Base-by-base conservation (phyloP, 2,329 filamentous ascomycete genomes). In the Pseudogymnoascus destructans region DNA sequence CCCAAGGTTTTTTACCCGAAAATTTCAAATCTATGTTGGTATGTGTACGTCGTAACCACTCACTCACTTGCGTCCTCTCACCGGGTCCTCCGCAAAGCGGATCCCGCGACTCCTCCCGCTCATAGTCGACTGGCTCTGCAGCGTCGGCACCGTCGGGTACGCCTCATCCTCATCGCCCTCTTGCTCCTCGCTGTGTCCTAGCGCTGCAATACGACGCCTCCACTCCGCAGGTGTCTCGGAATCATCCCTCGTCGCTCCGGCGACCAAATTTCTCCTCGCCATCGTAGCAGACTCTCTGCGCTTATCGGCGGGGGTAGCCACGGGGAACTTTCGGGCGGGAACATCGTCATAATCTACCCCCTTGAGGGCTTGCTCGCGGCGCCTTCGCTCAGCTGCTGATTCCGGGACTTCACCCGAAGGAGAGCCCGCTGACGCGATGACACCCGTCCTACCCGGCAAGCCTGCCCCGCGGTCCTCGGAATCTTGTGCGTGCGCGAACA, bases 171-270 rank as follows among this genome's bases (percentile, higher is more conserved):
- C 38, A n/a, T 42, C 59, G 3, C 30, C 59, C 30, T 54, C 59
- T 21, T 56, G 54, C 21, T 59, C 59, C 33, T 42, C 57, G 11
- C 73, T 71, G 61, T 86, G 74, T 8, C 87, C 86, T 1, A 92
- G 73, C 1, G 87, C 88, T 1, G 86, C 86, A 65, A 89, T 82
- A 64, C 88, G 79, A 57, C 88, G 76, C 38, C 86, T 78, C 59
- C 85, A 77, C 70, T 92, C 88, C 0, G 87, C 87, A 0, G 86
- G 84, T 0, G 86, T 90, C 71, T 91, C 87, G 32, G 73, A 75
- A 32, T 74, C 74, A n/a, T 76, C 73, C 25, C 62, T 38, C 55
- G 62, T 59, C 36, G 65, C 58, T 2, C 60, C 60, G 5, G 21
- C 21, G n/a, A 33, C 42, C 15, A 13, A 10, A 3, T 13, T 58